Conservation (phyloP, 306 rosid genomes). For the Ormosia semicastrata region DNA sequence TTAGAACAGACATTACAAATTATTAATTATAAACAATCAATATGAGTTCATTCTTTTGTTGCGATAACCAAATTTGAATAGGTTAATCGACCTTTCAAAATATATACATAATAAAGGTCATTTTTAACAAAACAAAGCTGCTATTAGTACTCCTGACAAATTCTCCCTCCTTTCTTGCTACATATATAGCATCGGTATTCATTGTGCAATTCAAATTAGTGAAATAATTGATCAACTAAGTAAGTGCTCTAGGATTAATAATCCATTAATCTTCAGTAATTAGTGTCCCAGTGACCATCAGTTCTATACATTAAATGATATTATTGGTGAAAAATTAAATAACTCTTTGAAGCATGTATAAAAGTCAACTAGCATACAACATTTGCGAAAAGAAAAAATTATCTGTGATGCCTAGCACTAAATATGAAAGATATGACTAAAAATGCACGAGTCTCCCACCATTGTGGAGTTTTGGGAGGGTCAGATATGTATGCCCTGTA, state of each 20-base stretch:
- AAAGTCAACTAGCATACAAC: conserved; percentile 25
- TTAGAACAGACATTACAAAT: background rate
- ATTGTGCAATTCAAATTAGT: background rate
- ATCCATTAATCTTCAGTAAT: background rate
- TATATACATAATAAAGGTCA: too few species aligned
- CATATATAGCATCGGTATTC: background rate
- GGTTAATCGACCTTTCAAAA: background rate
- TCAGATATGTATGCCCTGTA: background rate
- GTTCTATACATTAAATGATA: conserved; percentile 23
- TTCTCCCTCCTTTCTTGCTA: background rate
- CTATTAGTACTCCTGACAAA: background rate
- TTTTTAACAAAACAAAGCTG: background rate
- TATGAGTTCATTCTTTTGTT: too few species aligned
- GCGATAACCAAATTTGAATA: background rate
- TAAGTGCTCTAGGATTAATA: background rate
- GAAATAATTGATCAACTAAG: background rate
- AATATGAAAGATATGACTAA: conserved; percentile 13
- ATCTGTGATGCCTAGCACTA: conserved; percentile 2
- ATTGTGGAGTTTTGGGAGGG: background rate
- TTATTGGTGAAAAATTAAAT: conserved; percentile 24
- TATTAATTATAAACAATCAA: background rate
- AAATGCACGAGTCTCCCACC: background rate
- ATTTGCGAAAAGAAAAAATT: conserved; percentile 16
- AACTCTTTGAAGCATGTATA: background rate
- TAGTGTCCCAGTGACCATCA: background rate